A percentile compares a stretch with the other conserved stretches of the same genome.
These are phyloP conservation scores for Dimocarpus longan DNA, from an alignment of 345 rosid genomes.

Conservation along the genomic window DNA sequence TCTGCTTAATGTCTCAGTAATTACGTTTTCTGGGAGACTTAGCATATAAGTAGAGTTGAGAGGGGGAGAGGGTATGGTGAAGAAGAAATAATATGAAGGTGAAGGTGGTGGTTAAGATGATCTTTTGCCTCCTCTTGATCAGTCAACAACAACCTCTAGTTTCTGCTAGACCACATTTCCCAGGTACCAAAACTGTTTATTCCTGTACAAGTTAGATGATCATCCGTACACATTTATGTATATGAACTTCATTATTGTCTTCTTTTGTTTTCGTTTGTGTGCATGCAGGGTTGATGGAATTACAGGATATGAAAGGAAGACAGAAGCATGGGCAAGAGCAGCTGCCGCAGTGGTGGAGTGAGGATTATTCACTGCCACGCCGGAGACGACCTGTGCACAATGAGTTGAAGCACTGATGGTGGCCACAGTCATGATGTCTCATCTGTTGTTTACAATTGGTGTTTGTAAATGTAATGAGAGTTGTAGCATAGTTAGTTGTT, in stretches of 20 bases:
- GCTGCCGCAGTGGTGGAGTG: conserved; percentile 26
- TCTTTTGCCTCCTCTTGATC: conserved; percentile 26
- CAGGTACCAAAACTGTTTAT: conserved; percentile 6
- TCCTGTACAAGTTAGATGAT: not conserved
- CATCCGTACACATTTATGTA: not conserved
- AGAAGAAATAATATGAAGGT: conserved; percentile 24
- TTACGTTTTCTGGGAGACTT: not conserved
- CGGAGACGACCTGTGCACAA: conserved; percentile 32
- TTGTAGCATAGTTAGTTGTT: too few species aligned
- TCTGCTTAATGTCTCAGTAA: conserved; percentile 8
- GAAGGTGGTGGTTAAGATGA: conserved; percentile 13
- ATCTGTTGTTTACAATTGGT: not conserved
- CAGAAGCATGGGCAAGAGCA: not conserved
- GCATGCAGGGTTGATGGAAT: conserved; percentile 25
- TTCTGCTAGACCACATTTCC: conserved; percentile 19
- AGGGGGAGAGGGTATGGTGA: conserved; percentile 2
- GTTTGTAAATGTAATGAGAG: not conserved
- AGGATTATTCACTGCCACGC: conserved; percentile 25
- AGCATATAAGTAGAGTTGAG: conserved; percentile 8
- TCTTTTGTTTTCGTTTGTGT: not conserved
- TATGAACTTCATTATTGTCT: not conserved
- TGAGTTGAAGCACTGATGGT: conserved; percentile 29
- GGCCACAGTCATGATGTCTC: conserved; percentile 17
- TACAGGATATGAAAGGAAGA: not conserved
- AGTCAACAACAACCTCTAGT: conserved; percentile 6